Base-by-base conservation (phyloP, 2,329 filamentous ascomycete species). In the Exophiala xenobiotica region DNA sequence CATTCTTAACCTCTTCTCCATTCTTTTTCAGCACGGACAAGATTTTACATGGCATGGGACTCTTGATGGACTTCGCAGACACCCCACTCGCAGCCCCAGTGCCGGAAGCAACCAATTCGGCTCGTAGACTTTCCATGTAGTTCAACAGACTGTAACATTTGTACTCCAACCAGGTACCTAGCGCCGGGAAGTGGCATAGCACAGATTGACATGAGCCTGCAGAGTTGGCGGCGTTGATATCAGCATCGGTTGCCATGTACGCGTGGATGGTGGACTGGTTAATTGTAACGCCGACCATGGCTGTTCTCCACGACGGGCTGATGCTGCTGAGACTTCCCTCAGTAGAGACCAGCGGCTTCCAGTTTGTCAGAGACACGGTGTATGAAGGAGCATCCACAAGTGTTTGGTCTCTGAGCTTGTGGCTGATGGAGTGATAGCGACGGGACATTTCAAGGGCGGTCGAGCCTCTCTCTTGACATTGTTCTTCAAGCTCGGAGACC, bases 41-140 rank as follows among this genome's bases (percentile, higher is more conserved):
- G 1, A 70, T 61, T 46, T 68, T 68, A 46, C 69, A 70, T 4
- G 68, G 68, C 68, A 71, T 69, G 12, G 65, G 65, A 5, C 64
- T 65, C 3, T 59, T 63, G 1, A 62, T 44, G 2, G 51, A 53
- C 35, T 54, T 62, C 37, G 55, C 53, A n/a, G n/a, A n/a, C n/a
- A n/a, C n/a, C n/a, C n/a, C n/a, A 31, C 56, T 49, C 0, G 38
- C 19, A 20, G 55, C 16, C 0, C 43, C 59, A 6, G 56, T 53
- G 23, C 46, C 53, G 35, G 54, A 58, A 0, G 49, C 57, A 4
- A 43, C 42, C 1, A 52, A 49, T 23, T 35, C 23, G 3, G 31
- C n/a, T 6, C 65, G 60, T 7, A 59, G 46, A 38, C 57, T 64
- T 24, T 65, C 62, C 6, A 59, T 51, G 39, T 64, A 69, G 2